phyloP scores from a whole-genome alignment of 2,329 filamentous ascomycete genomes.

The Allantophomopsis lycopodina region DNA sequence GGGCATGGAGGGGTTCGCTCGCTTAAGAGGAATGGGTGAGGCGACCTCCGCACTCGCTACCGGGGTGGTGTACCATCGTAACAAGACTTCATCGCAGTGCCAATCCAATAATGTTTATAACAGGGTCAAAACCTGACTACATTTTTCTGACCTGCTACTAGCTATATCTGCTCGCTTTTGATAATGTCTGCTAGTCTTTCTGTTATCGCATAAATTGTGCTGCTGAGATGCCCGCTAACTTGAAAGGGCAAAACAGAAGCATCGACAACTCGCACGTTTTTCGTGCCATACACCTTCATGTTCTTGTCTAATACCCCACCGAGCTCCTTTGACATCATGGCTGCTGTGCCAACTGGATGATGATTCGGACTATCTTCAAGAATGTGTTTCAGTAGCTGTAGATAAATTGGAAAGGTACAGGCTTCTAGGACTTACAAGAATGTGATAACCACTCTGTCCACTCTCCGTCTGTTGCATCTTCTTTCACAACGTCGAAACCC shows the following conservation, averaged over 20 bases:
- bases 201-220: constrained; percentile 1
- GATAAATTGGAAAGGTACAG: too few species aligned
- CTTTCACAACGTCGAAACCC: constrained; percentile 13
- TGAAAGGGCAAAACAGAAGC: constrained; percentile 2
- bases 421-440: too few species aligned
- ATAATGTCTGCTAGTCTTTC: constrained; percentile 3
- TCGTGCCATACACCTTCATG: constrained; percentile 19
- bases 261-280: constrained; percentile 2
- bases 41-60: too few species aligned
- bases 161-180: not conserved
- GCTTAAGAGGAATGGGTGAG: too few species aligned
- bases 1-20: too few species aligned
- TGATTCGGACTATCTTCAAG: constrained; percentile 2
- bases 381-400: not conserved
- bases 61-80: too few species aligned
- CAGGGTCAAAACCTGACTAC: too few species aligned
- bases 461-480: constrained; percentile 4
- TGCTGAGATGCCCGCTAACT: constrained; percentile 1
- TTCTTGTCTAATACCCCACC: constrained; percentile 22
- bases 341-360: constrained; percentile 5
- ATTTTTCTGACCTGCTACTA: too few species aligned
- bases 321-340: constrained; percentile 12
- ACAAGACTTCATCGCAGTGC: too few species aligned
- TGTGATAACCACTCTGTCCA: constrained; percentile 2
- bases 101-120: too few species aligned